These are phyloP conservation scores for Salix brachista DNA, from an alignment of 345 rosid genomes.

Conservation along the genomic window DNA sequence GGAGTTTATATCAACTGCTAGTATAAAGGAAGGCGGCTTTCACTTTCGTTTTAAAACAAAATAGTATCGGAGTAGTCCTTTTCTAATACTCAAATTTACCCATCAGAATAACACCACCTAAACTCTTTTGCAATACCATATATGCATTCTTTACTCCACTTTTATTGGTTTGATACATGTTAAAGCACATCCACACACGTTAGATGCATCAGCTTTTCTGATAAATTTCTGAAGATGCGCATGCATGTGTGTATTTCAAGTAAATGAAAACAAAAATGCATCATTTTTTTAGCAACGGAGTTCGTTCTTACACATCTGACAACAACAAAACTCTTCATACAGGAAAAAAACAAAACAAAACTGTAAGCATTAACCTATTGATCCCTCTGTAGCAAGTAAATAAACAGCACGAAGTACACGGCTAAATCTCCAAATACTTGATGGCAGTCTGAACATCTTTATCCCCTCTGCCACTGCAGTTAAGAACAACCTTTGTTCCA, in stretches of 20 bases:
- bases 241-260: background rate
- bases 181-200: background rate
- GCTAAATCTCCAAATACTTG: constrained; percentile 55
- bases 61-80: background rate
- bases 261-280: background rate
- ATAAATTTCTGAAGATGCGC: background rate
- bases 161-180: background rate
- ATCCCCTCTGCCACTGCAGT: constrained; percentile 90
- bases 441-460: constrained; percentile 89
- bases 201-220: background rate
- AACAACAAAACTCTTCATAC: background rate
- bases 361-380: background rate
- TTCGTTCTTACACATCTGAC: background rate
- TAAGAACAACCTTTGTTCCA: constrained; percentile 64
- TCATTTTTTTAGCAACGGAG: background rate
- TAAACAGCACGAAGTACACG: background rate
- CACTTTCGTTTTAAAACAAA: background rate
- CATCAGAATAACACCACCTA: background rate
- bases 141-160: background rate
- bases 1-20: no score
- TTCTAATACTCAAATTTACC: background rate
- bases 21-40: background rate
- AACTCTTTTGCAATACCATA: background rate
- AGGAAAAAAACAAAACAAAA: background rate
- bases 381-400: background rate